Base-by-base conservation (phyloP, 164 flowering plant species). In the Macadamia tetraphylla region DNA sequence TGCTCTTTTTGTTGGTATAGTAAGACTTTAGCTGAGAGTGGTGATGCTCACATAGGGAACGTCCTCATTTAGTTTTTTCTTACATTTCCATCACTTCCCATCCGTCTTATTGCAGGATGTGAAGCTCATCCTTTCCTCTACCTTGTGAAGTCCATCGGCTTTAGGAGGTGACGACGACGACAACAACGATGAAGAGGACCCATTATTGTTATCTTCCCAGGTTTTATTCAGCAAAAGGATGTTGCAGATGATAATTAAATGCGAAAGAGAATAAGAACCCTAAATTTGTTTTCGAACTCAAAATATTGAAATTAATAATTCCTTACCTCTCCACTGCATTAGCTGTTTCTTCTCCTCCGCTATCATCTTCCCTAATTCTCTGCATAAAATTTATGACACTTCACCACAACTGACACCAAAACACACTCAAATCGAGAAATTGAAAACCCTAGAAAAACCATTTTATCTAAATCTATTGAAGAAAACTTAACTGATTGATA, bases 11-110 rank as follows among this genome's bases (percentile, higher is more conserved):
- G 62, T 44, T 66, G 43, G 17, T 43, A 15, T 49, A 65, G 71
- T 74, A 67, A 60, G 68, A 67, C 68, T 68, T 73, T 15, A 79
- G 72, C 49, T 46, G 51, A 1, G 12, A 2, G 35, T 29, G 60
- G 13, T 58, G 60, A 31, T 58, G 60, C 32, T 58, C 60, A 13
- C 60, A 58, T 3, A 58, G 13, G 2, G 12, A 58, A 29, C 29
- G 60, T 1, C 60, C 32, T 58, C 10, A 14, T 29, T 58, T 58
- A 7, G 60, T 32, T 32, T 58, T 29, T 58, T 58, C 10, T 29
- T 23, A 11, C 60, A 58, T 9, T 58, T 29, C 60, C 60, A 58
- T 23, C 60, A 32, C 60, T 58, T 58, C 32, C 60, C 60, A 31
- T 58, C 60, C 13, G 60, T 58, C 32, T 58, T 58, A 31, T 29